Percentiles rank a stretch among this genome's conserved stretches.
Evolutionary conservation across 768 basidiomycete genomes (phyloP).

Genomic region (Hypholoma sublateritium): DNA sequence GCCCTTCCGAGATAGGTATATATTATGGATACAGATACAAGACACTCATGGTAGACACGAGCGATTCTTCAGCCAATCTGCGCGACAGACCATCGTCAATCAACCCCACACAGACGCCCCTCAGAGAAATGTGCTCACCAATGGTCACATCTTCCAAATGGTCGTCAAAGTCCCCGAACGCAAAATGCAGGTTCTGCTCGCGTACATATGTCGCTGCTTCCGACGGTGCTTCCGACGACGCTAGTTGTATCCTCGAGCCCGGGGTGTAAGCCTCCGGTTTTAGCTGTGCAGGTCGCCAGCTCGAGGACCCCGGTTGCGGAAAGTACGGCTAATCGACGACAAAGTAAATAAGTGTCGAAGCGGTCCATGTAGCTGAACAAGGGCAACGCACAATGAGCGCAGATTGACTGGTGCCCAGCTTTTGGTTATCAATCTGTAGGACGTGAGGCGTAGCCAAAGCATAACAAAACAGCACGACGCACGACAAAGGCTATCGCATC

Average conservation of each 20-base stretch:
- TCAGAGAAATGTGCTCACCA: constrained; percentile 30
- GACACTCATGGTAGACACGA: constrained; percentile 28
- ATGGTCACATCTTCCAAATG: constrained; percentile 74
- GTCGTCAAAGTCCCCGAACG: constrained; percentile 81
- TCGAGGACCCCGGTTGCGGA: constrained; percentile 28
- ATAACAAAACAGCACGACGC: constrained; percentile 20
- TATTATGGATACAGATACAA: neutral
- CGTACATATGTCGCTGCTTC: constrained; percentile 50
- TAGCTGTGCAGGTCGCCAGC: constrained; percentile 48
- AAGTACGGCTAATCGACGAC: constrained; percentile 47
- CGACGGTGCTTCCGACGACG: constrained; percentile 41
- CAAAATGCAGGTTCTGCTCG: constrained; percentile 48
- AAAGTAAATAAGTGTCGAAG: no score
- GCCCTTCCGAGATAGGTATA: neutral
- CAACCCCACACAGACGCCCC: constrained; percentile 16
- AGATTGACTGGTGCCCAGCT: constrained; percentile 49
- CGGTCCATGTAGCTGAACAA: neutral
- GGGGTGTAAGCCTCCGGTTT: constrained; percentile 41
- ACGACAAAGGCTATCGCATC: constrained; percentile 74
- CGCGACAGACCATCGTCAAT: neutral
- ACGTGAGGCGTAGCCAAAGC: neutral
- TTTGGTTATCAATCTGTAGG: constrained; percentile 58
- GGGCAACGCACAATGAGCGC: constrained; percentile 54
- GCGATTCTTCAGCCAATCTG: constrained; percentile 47
- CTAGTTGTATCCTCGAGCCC: constrained; percentile 47